Evolutionary conservation across 352 stramenopile species (phyloP).

Genomic region (Pythium dissotocum): DNA sequence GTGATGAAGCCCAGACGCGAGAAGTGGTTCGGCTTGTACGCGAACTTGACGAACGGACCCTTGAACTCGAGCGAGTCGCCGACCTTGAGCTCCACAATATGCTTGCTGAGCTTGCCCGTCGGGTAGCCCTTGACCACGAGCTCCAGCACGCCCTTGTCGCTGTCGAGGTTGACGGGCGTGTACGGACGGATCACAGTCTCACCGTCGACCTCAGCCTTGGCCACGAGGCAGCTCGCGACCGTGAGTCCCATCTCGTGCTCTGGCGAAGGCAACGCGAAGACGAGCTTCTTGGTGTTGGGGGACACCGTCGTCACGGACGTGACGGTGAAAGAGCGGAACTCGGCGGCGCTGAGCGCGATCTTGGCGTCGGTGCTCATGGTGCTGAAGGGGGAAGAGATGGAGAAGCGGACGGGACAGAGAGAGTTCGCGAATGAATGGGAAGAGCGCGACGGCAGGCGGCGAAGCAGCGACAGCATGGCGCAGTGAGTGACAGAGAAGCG

Average conservation of each 20-base stretch:
- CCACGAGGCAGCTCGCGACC: constrained; percentile 61
- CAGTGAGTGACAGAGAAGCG: neutral
- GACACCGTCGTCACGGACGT: constrained; percentile 60
- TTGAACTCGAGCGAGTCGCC: constrained; percentile 87
- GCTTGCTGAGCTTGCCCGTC: constrained; percentile 77
- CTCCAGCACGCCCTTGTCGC: constrained; percentile 69
- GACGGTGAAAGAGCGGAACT: constrained; percentile 70
- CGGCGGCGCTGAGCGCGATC: constrained; percentile 48
- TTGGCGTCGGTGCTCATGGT: constrained; percentile 16
- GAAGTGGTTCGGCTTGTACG: constrained; percentile 82
- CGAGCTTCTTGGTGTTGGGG: constrained; percentile 62
- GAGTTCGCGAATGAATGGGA: constrained; percentile 14
- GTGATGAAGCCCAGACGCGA: constrained; percentile 79
- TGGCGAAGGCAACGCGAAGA: constrained; percentile 51
- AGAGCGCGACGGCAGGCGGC: neutral
- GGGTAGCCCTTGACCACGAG: constrained; percentile 89
- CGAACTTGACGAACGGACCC: constrained; percentile 84
- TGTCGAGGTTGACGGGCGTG: constrained; percentile 81
- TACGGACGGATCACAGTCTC: constrained; percentile 79
- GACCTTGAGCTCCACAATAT: constrained; percentile 73
- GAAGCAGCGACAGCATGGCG: constrained; percentile 6
- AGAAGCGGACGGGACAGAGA: neutral
- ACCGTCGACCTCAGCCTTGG: constrained; percentile 56
- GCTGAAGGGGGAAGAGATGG: neutral
- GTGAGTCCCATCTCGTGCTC: constrained; percentile 71